These are phyloP conservation scores for Gossypium davidsonii DNA, from an alignment of 441 rosid genomes.

Conservation along the genomic window DNA sequence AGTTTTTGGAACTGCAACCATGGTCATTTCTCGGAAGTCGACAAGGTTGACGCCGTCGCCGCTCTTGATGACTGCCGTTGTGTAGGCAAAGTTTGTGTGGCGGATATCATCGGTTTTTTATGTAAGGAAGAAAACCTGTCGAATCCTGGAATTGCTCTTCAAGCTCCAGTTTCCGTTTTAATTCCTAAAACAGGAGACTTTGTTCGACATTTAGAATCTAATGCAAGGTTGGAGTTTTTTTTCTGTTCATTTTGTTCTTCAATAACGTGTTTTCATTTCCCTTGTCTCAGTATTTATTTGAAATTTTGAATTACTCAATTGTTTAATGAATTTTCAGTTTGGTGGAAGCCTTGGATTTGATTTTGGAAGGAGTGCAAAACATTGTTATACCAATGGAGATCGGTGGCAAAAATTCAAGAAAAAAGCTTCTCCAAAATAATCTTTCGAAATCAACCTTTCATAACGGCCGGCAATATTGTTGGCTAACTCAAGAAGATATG, in stretches of 20 bases:
- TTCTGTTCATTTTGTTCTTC: not conserved
- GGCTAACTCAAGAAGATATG: slow-evolving; percentile 67
- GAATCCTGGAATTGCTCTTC: slow-evolving; percentile 41
- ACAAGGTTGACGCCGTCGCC: not conserved
- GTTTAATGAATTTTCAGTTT: slow-evolving; percentile 24
- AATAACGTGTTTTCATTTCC: not conserved
- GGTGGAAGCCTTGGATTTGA: slow-evolving; percentile 35
- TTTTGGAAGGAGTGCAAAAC: slow-evolving; percentile 39
- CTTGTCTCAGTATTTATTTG: not conserved
- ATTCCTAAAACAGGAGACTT: slow-evolving; percentile 29
- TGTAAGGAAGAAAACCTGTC: slow-evolving; percentile 40
- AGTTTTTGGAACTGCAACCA: slow-evolving; percentile 60
- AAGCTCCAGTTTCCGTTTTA: slow-evolving; percentile 34
- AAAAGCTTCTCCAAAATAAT: slow-evolving; percentile 22
- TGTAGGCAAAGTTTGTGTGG: slow-evolving; percentile 54
- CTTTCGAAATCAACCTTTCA: slow-evolving; percentile 27
- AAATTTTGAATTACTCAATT: not conserved
- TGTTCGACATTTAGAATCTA: slow-evolving; percentile 53
- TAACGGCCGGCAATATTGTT: slow-evolving; percentile 46
- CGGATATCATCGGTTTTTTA: slow-evolving; percentile 47
- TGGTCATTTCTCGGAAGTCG: not conserved
- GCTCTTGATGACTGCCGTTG: slow-evolving; percentile 34
- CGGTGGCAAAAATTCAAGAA: not conserved
- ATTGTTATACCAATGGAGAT: slow-evolving; percentile 30
- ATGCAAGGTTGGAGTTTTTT: slow-evolving; percentile 35